Base-by-base conservation (phyloP, 257 asterid genomes). In the Gardenia jasminoides region DNA sequence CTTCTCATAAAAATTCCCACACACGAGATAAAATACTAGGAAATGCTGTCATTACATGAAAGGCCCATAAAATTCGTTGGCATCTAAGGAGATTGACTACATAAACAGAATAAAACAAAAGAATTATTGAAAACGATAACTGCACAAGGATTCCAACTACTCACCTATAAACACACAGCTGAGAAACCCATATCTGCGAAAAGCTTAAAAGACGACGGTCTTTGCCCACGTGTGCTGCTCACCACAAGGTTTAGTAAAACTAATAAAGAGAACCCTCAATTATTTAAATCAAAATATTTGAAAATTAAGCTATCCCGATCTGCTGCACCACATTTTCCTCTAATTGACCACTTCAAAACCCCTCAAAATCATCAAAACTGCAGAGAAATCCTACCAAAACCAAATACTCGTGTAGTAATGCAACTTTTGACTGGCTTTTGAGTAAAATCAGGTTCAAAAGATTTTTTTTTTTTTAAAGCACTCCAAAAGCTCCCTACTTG, bases 1-100 rank as follows among this genome's bases (percentile, higher is more conserved):
- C 43, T 54, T 52, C 78, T 69, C 30, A 69, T 20, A 75, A 31
- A 70, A 67, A 78, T 73, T 76, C 64, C 78, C 88, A 67, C 62
- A 64, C 78, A 74, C n/a, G n/a, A 72, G 81, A 77, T 61, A 81
- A 19, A 46, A 44, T 44, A 48, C 54, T 50, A 43, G 28, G 59
- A 79, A 70, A 72, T 76, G 75, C 89, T 87, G 92, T 71, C 81
- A 84, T 39, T 76, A 77, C 80, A 76, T 67, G 65, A 74, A 81
- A 44, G 19, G 73, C 7, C 73, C 50, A 59, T 26, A 71, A 48
- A 77, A 58, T n/a, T 39, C 74, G 54, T 52, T 66, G 66, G 81
- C 41, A 58, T 54, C 62, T 36, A 41, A 66, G n/a, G 47, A 72
- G 13, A 65, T 64, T 17, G 30, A 78, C 73, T 54, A 46, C 56